These are phyloP conservation scores for Yamadazyma kanchanaburiensis DNA, from an alignment of 1,139 yeast species.

Conservation along the genomic window DNA sequence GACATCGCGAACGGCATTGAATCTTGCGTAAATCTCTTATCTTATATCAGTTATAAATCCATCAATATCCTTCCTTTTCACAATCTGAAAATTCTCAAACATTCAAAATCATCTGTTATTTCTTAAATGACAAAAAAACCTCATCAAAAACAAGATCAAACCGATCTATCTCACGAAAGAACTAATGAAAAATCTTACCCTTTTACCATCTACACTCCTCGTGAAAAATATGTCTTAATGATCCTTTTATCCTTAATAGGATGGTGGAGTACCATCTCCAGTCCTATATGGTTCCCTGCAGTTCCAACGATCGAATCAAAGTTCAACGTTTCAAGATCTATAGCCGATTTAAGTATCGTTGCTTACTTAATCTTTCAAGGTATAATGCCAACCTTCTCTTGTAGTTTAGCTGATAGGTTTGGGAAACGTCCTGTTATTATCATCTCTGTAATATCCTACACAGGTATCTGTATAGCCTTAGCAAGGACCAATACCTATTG, in stretches of 20 bases:
- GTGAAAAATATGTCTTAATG: constrained; percentile 17
- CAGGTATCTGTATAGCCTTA: constrained; percentile 34
- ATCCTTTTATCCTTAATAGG: constrained; percentile 30
- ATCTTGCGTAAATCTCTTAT: too few species aligned
- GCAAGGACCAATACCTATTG: constrained; percentile 33
- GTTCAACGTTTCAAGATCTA: constrained; percentile 22
- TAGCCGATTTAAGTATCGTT: constrained; percentile 34
- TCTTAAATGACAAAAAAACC: too few species aligned
- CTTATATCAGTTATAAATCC: too few species aligned
- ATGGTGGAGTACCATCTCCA: constrained; percentile 37
- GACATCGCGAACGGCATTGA: too few species aligned
- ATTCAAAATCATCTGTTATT: too few species aligned
- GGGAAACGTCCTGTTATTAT: constrained; percentile 37
- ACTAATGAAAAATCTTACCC: constrained; percentile 9
- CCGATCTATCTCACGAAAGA: too few species aligned
- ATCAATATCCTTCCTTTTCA: too few species aligned
- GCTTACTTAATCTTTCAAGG: constrained; percentile 39
- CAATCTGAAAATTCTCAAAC: too few species aligned
- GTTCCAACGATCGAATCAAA: constrained; percentile 29
- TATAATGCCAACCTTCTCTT: constrained; percentile 29
- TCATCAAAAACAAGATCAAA: too few species aligned
- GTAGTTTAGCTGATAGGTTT: constrained; percentile 32
- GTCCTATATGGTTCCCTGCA: constrained; percentile 42
- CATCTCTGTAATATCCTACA: constrained; percentile 22
- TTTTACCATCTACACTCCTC: constrained; percentile 15